Evolutionary conservation across 768 basidiomycete species (phyloP).

Genomic region (Pisolithus microcarpus): DNA sequence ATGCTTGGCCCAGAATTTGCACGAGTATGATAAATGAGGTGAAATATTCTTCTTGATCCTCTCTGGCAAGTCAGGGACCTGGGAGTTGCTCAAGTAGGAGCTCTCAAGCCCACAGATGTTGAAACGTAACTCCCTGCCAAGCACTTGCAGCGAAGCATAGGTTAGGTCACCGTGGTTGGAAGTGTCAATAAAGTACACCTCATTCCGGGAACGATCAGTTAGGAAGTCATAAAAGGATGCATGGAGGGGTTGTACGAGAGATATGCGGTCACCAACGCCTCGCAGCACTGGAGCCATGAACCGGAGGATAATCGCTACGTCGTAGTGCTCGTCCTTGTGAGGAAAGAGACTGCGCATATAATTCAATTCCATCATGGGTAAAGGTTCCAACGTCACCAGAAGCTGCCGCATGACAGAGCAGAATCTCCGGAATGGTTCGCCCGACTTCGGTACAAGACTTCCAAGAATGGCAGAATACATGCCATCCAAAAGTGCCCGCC

Average conservation of each 20-base stretch:
- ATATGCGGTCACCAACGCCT: background rate
- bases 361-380: background rate
- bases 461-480: background rate
- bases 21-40: no score
- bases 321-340: background rate
- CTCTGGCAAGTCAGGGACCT: no score
- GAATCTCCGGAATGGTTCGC: background rate
- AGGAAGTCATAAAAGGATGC: slow-evolving; percentile 25
- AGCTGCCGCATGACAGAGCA: background rate
- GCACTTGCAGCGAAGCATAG: slow-evolving; percentile 16
- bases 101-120: slow-evolving; percentile 29
- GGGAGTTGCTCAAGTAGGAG: slow-evolving; percentile 22
- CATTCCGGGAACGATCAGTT: slow-evolving; percentile 5
- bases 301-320: background rate
- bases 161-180: slow-evolving; percentile 14
- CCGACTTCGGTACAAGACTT: background rate
- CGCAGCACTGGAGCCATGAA: slow-evolving; percentile 6
- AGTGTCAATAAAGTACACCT: slow-evolving; percentile 9
- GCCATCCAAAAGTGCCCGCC: background rate
- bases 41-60: no score
- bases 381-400: slow-evolving; percentile 2
- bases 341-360: background rate
- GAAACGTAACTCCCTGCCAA: slow-evolving; percentile 26
- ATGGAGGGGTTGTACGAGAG: slow-evolving; percentile 15
- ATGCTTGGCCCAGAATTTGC: no score